Conservation (phyloP, 257 asterid genomes). For the Capsicum pubescens region DNA sequence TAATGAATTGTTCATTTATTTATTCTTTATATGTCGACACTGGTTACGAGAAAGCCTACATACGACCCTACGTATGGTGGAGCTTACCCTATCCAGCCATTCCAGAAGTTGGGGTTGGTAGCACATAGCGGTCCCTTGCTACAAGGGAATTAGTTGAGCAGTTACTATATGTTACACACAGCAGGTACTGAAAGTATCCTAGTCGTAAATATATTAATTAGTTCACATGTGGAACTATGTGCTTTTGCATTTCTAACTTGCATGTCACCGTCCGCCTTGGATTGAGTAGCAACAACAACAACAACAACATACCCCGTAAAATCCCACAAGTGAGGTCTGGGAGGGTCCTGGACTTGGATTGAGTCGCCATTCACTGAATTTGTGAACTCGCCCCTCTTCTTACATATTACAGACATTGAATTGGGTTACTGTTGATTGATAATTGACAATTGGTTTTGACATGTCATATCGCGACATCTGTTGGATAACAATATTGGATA, state of each 20-base stretch:
- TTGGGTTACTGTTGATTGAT: background rate
- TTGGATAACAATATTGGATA: conserved; percentile 10
- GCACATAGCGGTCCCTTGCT: background rate
- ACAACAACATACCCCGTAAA: no score
- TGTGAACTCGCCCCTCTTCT: background rate
- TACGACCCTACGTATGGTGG: background rate
- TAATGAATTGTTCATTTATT: background rate
- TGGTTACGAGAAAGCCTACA: background rate
- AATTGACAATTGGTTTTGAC: background rate
- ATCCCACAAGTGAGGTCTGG: no score
- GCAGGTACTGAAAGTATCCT: background rate
- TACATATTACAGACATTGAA: background rate
- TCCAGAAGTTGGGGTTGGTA: background rate
- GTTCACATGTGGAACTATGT: conserved; percentile 24
- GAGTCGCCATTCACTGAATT: no score
- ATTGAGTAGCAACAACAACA: no score
- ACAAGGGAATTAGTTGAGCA: background rate
- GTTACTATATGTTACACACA: background rate
- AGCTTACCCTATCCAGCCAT: background rate
- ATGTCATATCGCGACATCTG: background rate
- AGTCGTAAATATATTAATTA: background rate
- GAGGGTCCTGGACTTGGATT: no score
- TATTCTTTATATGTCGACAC: background rate
- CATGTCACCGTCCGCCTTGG: background rate
- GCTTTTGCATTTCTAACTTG: background rate